Evolutionary conservation across 192 early-diverging fungal genomes (phyloP).

Genomic region (Coemansia sp.): DNA sequence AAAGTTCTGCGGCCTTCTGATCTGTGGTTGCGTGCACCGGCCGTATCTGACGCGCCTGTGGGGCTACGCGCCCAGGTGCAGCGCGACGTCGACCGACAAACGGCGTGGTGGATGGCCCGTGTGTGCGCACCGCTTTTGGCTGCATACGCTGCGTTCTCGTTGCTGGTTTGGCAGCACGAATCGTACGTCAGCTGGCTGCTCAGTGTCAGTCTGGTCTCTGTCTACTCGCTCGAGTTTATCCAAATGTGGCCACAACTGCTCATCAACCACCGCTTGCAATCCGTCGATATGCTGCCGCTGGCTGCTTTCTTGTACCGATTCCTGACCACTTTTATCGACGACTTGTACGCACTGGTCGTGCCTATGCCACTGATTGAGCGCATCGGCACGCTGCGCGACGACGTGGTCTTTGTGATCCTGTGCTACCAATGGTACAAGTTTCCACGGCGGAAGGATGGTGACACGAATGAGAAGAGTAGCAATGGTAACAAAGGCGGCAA

Average conservation of each 20-base stretch:
- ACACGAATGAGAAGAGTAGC: neutral
- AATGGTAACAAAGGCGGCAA: neutral
- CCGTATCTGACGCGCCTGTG: no score
- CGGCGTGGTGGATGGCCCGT: no score
- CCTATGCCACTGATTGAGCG: conserved; percentile 60
- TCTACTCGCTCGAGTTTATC: conserved; percentile 61
- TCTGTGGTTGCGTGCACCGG: no score
- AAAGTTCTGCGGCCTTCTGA: no score
- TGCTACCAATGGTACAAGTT: conserved; percentile 58
- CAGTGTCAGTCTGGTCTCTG: conserved; percentile 51
- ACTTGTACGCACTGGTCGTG: conserved; percentile 61
- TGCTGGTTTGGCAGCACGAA: conserved; percentile 27
- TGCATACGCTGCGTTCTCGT: no score
- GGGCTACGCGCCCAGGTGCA: no score
- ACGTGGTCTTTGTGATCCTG: conserved; percentile 57
- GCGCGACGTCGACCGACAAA: no score
- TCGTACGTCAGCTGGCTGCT: conserved; percentile 57
- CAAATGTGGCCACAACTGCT: conserved; percentile 61
- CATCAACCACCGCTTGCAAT: conserved; percentile 59
- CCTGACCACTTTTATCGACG: conserved; percentile 59
- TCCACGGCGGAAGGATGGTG: conserved; percentile 27
- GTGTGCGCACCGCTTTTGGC: no score
- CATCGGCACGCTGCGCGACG: conserved; percentile 59
- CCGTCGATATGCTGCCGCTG: conserved; percentile 60
- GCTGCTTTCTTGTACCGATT: conserved; percentile 58